Evolutionary conservation across 352 stramenopile genomes (phyloP).

Genomic region (Globisporangium paroecandrum): DNA sequence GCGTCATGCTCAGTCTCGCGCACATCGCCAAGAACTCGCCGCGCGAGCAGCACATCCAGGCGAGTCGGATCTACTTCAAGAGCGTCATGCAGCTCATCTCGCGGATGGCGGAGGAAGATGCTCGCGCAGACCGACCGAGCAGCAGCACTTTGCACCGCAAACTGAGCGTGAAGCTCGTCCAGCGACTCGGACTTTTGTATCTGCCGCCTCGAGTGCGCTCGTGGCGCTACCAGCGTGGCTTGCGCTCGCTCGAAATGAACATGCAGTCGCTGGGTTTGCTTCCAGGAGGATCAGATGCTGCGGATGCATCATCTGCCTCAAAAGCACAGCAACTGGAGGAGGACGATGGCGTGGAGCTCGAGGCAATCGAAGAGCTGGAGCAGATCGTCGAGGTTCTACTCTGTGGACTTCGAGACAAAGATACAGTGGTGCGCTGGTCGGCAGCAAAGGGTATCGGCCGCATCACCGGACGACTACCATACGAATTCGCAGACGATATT

Average conservation of each 20-base stretch:
- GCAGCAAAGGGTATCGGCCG: slow-evolving; percentile 98
- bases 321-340: slow-evolving; percentile 20
- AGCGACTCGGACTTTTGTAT: slow-evolving; percentile 92
- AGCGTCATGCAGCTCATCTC: slow-evolving; percentile 70
- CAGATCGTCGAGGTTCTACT: slow-evolving; percentile 94
- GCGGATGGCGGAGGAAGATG: slow-evolving; percentile 53
- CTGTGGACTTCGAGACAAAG: slow-evolving; percentile 87
- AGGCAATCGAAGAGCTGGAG: slow-evolving; percentile 95
- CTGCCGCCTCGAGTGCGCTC: slow-evolving; percentile 91
- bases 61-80: slow-evolving; percentile 71
- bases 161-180: slow-evolving; percentile 96
- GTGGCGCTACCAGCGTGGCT: slow-evolving; percentile 95
- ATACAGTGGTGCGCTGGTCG: slow-evolving; percentile 98
- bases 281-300: slow-evolving; percentile 7
- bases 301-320: neutral
- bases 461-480: slow-evolving; percentile 93
- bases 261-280: slow-evolving; percentile 53
- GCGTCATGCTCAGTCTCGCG: slow-evolving; percentile 74
- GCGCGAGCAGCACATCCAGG: slow-evolving; percentile 61
- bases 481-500: slow-evolving; percentile 95
- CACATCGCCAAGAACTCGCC: slow-evolving; percentile 81
- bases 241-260: slow-evolving; percentile 92
- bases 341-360: slow-evolving; percentile 47
- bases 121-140: slow-evolving; percentile 28
- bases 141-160: slow-evolving; percentile 90